Conservation (phyloP, 1,284 basidiomycete genomes). For the Microbotryum scabiosae region DNA sequence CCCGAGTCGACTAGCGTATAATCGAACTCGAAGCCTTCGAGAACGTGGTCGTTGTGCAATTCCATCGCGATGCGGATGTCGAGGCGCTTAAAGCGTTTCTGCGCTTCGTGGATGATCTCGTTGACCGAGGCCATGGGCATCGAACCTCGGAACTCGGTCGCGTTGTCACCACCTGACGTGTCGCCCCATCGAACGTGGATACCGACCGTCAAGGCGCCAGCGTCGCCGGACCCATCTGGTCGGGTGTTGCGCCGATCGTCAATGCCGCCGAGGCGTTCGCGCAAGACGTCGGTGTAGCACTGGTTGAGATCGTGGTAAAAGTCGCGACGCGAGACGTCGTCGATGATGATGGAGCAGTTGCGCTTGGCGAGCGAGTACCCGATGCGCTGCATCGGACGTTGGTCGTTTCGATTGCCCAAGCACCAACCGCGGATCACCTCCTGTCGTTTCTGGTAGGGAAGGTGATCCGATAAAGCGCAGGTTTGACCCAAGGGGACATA, state of each 20-base stretch:
- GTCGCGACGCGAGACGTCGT: neutral
- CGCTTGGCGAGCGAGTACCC: neutral
- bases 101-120: neutral
- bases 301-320: neutral
- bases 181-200: slow-evolving; percentile 4
- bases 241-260: too few species aligned
- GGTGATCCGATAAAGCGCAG: neutral
- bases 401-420: neutral
- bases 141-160: neutral
- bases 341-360: slow-evolving; percentile 3
- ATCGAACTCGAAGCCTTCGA: neutral
- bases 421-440: neutral
- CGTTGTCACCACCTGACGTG: neutral
- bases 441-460: neutral
- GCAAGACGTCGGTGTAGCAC: neutral
- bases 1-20: neutral
- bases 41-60: neutral
- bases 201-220: neutral
- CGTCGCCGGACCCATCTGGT: neutral
- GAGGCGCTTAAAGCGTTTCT: neutral
- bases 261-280: neutral
- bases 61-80: slow-evolving; percentile 3
- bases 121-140: neutral
- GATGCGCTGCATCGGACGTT: neutral
- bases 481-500: neutral